Conservation (phyloP, 352 stramenopile species). For the Globisporangium recalcitrans region DNA sequence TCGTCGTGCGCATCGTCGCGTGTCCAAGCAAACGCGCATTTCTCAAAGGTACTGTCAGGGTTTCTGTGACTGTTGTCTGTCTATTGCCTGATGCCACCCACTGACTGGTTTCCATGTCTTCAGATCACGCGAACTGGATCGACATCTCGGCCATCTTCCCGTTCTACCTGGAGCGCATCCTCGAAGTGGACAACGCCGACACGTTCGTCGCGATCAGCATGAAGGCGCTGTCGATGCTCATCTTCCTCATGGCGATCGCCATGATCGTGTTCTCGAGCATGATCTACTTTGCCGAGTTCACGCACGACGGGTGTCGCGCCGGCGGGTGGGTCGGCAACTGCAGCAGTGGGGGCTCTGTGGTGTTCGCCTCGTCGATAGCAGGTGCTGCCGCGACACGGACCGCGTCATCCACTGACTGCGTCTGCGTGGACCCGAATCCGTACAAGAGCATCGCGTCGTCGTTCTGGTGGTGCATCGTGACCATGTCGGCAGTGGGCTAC, state of each 20-base stretch:
- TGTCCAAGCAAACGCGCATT: conserved; percentile 48
- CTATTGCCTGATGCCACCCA: no score
- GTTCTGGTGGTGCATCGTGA: conserved; percentile 90
- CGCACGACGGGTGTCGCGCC: conserved; percentile 48
- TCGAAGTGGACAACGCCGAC: conserved; percentile 57
- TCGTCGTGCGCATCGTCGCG: conserved; percentile 39
- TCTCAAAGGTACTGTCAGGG: conserved; percentile 28
- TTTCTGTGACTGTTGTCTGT: no score
- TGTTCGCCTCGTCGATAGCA: conserved; percentile 18
- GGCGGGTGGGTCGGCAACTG: conserved; percentile 59
- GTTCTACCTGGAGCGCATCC: conserved; percentile 73
- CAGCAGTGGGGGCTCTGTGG: background rate
- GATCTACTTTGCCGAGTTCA: conserved; percentile 83
- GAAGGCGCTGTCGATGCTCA: conserved; percentile 80
- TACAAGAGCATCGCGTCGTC: conserved; percentile 76
- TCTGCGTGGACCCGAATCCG: conserved; percentile 72
- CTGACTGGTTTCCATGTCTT: no score
- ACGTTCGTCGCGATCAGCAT: conserved; percentile 66
- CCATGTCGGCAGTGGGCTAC: conserved; percentile 90
- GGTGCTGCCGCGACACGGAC: conserved; percentile 23
- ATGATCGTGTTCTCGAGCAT: conserved; percentile 83
- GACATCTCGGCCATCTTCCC: conserved; percentile 81
- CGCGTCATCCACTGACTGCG: conserved; percentile 21
- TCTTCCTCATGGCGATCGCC: conserved; percentile 83
- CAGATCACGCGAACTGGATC: conserved; percentile 76